Evolutionary conservation across 495 filamentous ascomycete genomes (phyloP), one percentile per base, ranked within the genome.

Genomic region (Xanthoparmelia taractica): DNA sequence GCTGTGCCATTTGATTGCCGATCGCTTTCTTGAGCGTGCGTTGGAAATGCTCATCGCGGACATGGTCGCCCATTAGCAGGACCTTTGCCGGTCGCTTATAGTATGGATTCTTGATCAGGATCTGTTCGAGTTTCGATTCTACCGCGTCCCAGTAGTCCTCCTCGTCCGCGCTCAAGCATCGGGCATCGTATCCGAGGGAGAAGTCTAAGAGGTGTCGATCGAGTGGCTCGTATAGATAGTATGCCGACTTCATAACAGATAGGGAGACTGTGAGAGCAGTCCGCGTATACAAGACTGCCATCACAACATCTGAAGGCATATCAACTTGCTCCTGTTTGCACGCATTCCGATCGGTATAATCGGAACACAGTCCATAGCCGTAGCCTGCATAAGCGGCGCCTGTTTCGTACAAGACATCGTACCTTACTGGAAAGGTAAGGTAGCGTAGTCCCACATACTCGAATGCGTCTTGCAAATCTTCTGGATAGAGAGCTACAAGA

Each of bases 351-450:
- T 68, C 54, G 4, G 37, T 66, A 36, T 68, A 63, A 37, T 68
- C 31, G 8, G 31, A 47, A 40, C 66, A 68, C 7, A 68, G 41
- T 17, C 66, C 66, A 18, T 47, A 55, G 2, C 66, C 64, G 38
- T 68, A 63, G 18, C 66, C 66, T 17, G 64, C 66, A 31, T 68
- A 68, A 5, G 64, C 64, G 10, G 66, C 64, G 31, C 29, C 38
- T 15, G 64, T 68, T 57, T 63, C 64, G 29, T 50, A 50, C 2
- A 68, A 36, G 20, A 68, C 15, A 15, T 57, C 43, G 13, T 56
- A 36, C 6, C 41, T 20, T 0, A 59, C 37, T 20, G 66, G 65
- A n/a, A 63, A 57, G 0, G 56, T 11, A 29, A 59, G 4, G n/a
- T 65, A 64, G 18, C 31, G 4, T 29, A 68, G 31, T 17, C 50